phyloP scores from a whole-genome alignment of 371 early-diverging fungal species.

The Apophysomyces variabilis region DNA sequence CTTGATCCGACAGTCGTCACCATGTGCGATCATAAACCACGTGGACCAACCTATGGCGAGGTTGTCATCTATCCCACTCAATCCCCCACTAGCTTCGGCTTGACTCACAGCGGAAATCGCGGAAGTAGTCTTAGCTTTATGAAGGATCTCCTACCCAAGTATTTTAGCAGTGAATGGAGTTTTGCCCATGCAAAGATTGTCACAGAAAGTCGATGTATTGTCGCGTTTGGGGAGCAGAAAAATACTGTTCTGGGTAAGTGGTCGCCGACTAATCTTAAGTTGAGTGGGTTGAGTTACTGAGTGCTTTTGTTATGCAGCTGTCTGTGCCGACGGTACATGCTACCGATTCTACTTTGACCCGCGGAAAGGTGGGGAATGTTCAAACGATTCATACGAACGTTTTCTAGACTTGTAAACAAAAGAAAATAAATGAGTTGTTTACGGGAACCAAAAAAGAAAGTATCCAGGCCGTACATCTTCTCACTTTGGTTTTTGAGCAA shows the following conservation, averaged over 20 bases:
- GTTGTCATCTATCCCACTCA: constrained; percentile 36
- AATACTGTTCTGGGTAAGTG: constrained; percentile 73
- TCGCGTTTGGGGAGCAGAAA: constrained; percentile 78
- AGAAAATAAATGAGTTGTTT: too few species aligned
- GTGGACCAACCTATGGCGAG: constrained; percentile 66
- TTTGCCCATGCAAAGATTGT: constrained; percentile 89
- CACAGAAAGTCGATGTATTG: constrained; percentile 78
- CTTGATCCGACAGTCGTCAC: constrained; percentile 64
- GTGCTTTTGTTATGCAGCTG: constrained; percentile 42
- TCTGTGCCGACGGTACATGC: constrained; percentile 87
- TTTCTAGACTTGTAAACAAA: constrained; percentile 44
- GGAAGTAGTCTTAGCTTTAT: constrained; percentile 78
- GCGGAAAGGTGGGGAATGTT: constrained; percentile 80
- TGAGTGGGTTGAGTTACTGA: background rate
- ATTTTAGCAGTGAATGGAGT: constrained; percentile 93
- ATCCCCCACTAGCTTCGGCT: constrained; percentile 38
- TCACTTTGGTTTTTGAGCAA: too few species aligned
- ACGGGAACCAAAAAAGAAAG: too few species aligned
- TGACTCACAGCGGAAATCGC: constrained; percentile 50
- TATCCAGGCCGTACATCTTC: too few species aligned
- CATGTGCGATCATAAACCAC: constrained; percentile 43
- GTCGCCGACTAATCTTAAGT: background rate
- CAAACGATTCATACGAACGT: constrained; percentile 65
- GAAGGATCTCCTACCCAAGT: constrained; percentile 90
- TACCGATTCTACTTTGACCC: constrained; percentile 86